phyloP scores from a whole-genome alignment of 805 yeast species.

The Tetrapisispora iriomotensis region DNA sequence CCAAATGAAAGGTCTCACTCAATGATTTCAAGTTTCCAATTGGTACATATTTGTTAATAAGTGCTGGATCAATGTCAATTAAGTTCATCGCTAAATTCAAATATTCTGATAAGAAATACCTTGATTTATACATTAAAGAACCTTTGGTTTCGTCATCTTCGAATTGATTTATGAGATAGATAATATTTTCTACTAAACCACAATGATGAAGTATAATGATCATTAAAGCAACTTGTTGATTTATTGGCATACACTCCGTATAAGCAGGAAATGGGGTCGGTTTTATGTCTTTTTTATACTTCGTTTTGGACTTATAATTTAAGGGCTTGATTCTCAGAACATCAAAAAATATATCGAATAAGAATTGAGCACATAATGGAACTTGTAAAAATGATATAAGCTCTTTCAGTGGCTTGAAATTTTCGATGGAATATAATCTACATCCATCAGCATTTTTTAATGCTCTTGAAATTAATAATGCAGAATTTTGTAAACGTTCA shows the following conservation, averaged over 20 bases:
- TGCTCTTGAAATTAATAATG: conserved; percentile 48
- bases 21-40: neutral
- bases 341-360: conserved; percentile 66
- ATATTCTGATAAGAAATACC: conserved; percentile 55
- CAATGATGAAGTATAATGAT: conserved; percentile 46
- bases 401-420: conserved; percentile 45
- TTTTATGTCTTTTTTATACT: conserved; percentile 7
- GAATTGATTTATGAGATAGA: conserved; percentile 13
- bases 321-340: conserved; percentile 50
- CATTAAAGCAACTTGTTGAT: conserved; percentile 60
- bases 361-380: conserved; percentile 44
- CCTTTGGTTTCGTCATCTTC: conserved; percentile 29
- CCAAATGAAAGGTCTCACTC: conserved; percentile 35
- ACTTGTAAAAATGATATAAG: conserved; percentile 58
- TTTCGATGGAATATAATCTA: conserved; percentile 47
- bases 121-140: conserved; percentile 44
- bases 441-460: conserved; percentile 73
- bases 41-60: neutral
- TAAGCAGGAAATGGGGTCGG: conserved; percentile 29
- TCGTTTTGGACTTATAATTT: conserved; percentile 32
- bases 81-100: conserved; percentile 42
- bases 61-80: conserved; percentile 22
- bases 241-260: conserved; percentile 36
- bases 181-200: conserved; percentile 42
- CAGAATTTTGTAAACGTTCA: conserved; percentile 49